Conservation (phyloP, 768 basidiomycete genomes). For the Kwoniella mangroviensis region DNA sequence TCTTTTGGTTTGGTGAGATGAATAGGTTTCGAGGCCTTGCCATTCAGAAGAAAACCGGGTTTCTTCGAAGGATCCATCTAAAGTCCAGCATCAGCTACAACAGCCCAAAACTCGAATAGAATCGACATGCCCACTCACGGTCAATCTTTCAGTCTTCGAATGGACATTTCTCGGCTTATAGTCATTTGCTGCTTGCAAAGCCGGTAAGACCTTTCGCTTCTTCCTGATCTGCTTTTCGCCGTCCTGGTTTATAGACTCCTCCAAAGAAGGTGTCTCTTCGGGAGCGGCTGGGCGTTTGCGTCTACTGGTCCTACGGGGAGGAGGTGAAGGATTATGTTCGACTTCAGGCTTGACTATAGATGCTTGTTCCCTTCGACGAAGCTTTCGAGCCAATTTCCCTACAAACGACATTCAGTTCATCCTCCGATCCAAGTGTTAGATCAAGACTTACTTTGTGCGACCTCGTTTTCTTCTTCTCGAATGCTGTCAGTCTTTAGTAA, state of each 20-base stretch:
- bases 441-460: conserved; percentile 12
- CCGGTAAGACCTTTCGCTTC: background rate
- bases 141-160: conserved; percentile 4
- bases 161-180: conserved; percentile 12
- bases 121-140: conserved; percentile 1
- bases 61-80: conserved; percentile 6
- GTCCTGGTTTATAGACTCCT: background rate
- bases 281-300: background rate
- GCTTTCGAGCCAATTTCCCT: conserved; percentile 35
- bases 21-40: conserved; percentile 19
- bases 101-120: background rate
- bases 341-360: conserved; percentile 28
- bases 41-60: conserved; percentile 2
- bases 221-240: background rate
- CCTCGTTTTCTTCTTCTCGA: background rate
- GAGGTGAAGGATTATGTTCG: conserved; percentile 11
- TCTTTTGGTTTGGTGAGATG: background rate
- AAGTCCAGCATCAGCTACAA: background rate
- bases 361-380: conserved; percentile 33
- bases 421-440: too few relatives aligned
- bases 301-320: background rate
- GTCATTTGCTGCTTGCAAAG: background rate
- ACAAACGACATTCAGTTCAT: background rate
- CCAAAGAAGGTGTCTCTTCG: background rate
- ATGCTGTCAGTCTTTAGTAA: too few relatives aligned